Conservation (phyloP, 306 rosid genomes). For the Vicia sativa region DNA sequence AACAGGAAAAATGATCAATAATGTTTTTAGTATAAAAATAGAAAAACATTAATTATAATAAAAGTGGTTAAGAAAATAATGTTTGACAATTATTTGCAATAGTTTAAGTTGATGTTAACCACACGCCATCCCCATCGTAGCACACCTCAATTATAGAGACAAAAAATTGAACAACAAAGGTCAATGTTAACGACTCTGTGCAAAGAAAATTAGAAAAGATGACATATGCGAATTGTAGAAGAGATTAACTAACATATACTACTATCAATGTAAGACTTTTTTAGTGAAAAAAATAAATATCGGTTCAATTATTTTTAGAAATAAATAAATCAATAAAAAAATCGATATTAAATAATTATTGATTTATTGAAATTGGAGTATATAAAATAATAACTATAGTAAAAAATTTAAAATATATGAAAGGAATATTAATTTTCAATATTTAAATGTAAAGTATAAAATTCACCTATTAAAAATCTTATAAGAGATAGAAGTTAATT, state of each 20-base stretch:
- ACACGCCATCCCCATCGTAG: neutral
- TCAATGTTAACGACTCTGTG: neutral
- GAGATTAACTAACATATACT: neutral
- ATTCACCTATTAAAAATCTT: no score
- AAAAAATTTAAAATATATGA: no score
- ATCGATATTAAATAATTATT: no score
- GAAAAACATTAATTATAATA: neutral
- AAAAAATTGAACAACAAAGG: neutral
- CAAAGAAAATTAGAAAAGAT: neutral
- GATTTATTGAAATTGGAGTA: no score
- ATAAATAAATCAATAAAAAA: no score
- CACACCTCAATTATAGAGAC: slow-evolving; percentile 17
- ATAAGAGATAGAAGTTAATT: no score
- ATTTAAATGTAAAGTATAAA: no score
- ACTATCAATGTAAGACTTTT: no score
- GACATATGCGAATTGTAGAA: neutral
- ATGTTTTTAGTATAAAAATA: neutral
- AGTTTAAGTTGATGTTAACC: slow-evolving; percentile 2
- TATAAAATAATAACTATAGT: no score
- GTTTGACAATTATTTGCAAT: neutral
- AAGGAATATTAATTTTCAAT: no score
- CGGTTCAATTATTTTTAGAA: no score
- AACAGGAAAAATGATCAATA: neutral
- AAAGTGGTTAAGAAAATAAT: neutral
- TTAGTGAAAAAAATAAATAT: no score